Conservation (phyloP, 805 yeast species). For the Spencermartinsiella europaea region DNA sequence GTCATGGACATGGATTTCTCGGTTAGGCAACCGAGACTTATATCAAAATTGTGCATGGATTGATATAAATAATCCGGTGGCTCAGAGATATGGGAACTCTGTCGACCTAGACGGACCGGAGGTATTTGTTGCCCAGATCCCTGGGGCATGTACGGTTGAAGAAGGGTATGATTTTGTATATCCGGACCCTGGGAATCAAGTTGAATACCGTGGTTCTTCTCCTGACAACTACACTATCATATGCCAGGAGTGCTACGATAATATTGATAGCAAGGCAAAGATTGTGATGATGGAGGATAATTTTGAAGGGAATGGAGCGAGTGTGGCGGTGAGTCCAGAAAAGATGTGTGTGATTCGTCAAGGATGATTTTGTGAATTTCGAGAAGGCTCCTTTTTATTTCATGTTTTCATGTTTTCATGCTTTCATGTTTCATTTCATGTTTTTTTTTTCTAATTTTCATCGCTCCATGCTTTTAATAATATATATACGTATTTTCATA, state of each 20-base stretch:
- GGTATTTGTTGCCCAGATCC: constrained; percentile 20
- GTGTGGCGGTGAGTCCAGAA: not conserved
- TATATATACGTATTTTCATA: too few relatives aligned
- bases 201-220: constrained; percentile 21
- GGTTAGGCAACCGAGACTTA: constrained; percentile 21
- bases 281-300: not conserved
- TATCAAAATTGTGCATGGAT: constrained; percentile 26
- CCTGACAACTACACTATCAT: constrained; percentile 16
- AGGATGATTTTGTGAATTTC: too few relatives aligned
- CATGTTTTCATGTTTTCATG: too few relatives aligned
- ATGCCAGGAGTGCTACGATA: constrained; percentile 14
- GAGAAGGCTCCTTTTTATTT: too few relatives aligned
- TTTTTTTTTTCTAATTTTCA: too few relatives aligned
- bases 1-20: constrained; percentile 23
- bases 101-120: constrained; percentile 15
- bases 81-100: not conserved
- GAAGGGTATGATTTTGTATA: constrained; percentile 23
- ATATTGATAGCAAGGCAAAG: constrained; percentile 1
- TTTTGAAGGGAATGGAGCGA: not conserved
- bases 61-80: constrained; percentile 12
- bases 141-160: constrained; percentile 17
- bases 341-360: not conserved
- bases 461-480: too few relatives aligned
- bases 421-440: too few relatives aligned
- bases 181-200: constrained; percentile 20